Base-by-base conservation (phyloP, 257 asterid species). In the Solanum bulbocastanum region DNA sequence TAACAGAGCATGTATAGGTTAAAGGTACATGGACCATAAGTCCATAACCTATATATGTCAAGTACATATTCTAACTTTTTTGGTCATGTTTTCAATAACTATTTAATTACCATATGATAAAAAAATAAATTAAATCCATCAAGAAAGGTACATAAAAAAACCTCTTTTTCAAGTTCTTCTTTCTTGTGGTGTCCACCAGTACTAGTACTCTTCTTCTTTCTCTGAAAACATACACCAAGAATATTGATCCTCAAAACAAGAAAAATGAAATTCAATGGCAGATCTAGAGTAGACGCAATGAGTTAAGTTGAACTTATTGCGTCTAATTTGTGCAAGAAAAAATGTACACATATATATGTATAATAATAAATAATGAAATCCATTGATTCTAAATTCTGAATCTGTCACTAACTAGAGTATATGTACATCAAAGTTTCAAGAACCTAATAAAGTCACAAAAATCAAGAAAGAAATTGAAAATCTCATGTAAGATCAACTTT, bases 151-250 rank as follows among this genome's bases (percentile, higher is more conserved):
- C 69, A 83, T 20, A 40, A n/a, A 87, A 88, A 71, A 74, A 33
- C 99, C 98, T 96, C 99, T 89, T 91, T 93, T 90, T 96, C 95
- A 66, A 96, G 95, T 72, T 94, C 98, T 87, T 93, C 95, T 86
- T 87, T 93, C 92, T 88, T 93, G n/a, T 90, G 96, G 85, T 88
- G 91, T 68, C 93, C 96, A 23, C 94, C 96, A 27, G 60, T 83
- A 22, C 58, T 44, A 56, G 65, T 56, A 36, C 20, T 74, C 89
- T 84, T 90, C 92, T 89, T 93, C 93, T 88, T 94, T 82, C 87
- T 93, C 99, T 94, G 87, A 87, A 84, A 88, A 69, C 71, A 37
- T 79, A 87, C 88, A 52, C 23, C 40, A 85, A 12, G 40, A 78
- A 78, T 10, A 78, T 78, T 66, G 36, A 27, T 66, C 36, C 60